Conservation (phyloP, 1,284 basidiomycete species). For the Malassezia slooffiae region DNA sequence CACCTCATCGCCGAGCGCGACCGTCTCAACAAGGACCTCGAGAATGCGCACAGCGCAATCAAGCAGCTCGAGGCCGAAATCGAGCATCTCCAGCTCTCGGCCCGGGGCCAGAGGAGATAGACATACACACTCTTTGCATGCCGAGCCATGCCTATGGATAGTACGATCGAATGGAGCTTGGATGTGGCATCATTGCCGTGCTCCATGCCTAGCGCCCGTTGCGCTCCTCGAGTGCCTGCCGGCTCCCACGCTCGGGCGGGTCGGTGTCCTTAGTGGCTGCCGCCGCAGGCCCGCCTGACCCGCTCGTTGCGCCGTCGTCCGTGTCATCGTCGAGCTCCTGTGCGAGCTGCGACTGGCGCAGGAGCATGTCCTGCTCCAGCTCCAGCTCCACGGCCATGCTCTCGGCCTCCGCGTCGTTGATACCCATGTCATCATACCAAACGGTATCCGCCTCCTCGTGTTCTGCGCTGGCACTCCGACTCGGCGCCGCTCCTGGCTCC, state of each 20-base stretch:
- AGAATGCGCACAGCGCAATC: constrained; percentile 41
- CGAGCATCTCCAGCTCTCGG: constrained; percentile 9
- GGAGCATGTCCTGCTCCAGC: constrained; percentile 12
- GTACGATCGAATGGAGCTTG: no score
- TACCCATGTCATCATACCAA: background rate
- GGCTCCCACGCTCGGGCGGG: no score
- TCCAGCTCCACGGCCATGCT: constrained; percentile 24
- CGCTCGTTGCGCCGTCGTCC: no score
- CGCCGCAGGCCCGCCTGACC: no score
- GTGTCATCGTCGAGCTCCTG: constrained; percentile 14
- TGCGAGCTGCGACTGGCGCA: constrained; percentile 14
- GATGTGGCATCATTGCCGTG: no score
- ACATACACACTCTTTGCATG: background rate
- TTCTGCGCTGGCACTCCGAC: no score
- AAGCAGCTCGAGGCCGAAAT: constrained; percentile 42
- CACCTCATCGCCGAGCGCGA: constrained; percentile 53
- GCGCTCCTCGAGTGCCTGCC: no score
- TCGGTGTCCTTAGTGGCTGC: no score
- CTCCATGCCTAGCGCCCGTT: no score
- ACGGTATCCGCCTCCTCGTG: background rate
- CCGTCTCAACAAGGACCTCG: constrained; percentile 46
- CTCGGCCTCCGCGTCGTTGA: constrained; percentile 20
- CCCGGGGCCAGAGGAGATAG: constrained; percentile 12
- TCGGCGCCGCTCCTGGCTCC: background rate
- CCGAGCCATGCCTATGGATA: no score